phyloP scores from a whole-genome alignment of 768 basidiomycete genomes.

The Serpula lacrymans region DNA sequence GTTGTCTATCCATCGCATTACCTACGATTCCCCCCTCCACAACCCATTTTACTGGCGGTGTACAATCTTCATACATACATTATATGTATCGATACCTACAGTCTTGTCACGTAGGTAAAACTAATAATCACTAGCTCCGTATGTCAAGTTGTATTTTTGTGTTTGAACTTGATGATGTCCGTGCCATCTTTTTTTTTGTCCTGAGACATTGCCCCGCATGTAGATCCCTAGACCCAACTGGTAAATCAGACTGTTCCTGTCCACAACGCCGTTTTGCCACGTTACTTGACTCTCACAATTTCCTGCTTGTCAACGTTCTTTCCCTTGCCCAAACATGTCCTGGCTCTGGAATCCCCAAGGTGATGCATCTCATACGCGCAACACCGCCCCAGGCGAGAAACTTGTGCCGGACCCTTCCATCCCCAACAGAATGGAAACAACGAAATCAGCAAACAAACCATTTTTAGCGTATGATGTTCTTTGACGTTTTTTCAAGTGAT shows the following conservation, averaged over 20 bases:
- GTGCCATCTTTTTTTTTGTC: too few relatives aligned
- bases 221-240: too few relatives aligned
- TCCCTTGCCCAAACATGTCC: slow-evolving; percentile 58
- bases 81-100: slow-evolving; percentile 32
- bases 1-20: slow-evolving; percentile 27
- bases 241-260: too few relatives aligned
- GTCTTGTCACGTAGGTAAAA: slow-evolving; percentile 26
- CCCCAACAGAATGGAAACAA: slow-evolving; percentile 68
- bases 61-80: slow-evolving; percentile 33
- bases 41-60: slow-evolving; percentile 22
- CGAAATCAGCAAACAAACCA: slow-evolving; percentile 81
- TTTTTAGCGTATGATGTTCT: slow-evolving; percentile 67
- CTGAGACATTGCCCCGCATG: too few relatives aligned
- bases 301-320: too few relatives aligned
- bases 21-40: slow-evolving; percentile 16
- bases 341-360: slow-evolving; percentile 54
- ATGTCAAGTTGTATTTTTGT: too few relatives aligned
- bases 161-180: too few relatives aligned
- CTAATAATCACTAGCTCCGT: slow-evolving; percentile 25
- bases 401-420: slow-evolving; percentile 63
- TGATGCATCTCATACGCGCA: slow-evolving; percentile 33
- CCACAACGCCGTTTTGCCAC: too few relatives aligned
- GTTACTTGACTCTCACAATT: too few relatives aligned
- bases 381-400: slow-evolving; percentile 39
- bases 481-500: not conserved